Percentiles rank a stretch among this genome's conserved stretches.
Conservation (phyloP, 2,329 filamentous ascomycete genomes). For the Talaromyces rugulosus region DNA sequence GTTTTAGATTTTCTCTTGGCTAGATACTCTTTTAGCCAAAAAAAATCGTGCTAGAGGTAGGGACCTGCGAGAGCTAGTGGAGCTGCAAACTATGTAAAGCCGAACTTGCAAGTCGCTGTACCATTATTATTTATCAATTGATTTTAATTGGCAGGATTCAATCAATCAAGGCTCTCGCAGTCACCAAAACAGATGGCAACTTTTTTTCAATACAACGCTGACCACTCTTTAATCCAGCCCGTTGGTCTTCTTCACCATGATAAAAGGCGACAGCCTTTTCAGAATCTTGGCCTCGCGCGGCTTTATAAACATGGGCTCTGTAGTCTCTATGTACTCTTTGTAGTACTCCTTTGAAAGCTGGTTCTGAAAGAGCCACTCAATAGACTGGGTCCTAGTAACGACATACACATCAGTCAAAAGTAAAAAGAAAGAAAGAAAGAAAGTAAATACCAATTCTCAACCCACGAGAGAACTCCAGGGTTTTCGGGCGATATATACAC, state of each 20-base stretch:
- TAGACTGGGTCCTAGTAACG: constrained; percentile 17
- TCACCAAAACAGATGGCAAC: too few relatives aligned
- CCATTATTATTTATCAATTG: too few relatives aligned
- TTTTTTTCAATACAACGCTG: too few relatives aligned
- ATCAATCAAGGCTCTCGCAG: too few relatives aligned
- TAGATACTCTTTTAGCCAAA: too few relatives aligned
- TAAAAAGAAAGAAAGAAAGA: not conserved
- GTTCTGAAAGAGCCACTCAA: not conserved
- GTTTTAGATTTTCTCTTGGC: too few relatives aligned
- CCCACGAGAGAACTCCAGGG: constrained; percentile 36
- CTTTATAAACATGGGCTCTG: constrained; percentile 39
- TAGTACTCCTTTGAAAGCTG: constrained; percentile 39
- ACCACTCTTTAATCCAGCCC: not conserved
- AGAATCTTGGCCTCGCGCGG: constrained; percentile 30
- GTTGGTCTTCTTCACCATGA: not conserved
- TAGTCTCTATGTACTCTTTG: constrained; percentile 36
- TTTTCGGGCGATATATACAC: constrained; percentile 34
- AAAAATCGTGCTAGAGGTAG: too few relatives aligned
- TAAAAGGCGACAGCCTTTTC: constrained; percentile 19
- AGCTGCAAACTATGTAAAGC: too few relatives aligned
- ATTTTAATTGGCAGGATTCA: too few relatives aligned
- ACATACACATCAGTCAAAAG: constrained; percentile 14
- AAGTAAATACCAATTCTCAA: constrained; percentile 37
- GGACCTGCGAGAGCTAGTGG: too few relatives aligned
- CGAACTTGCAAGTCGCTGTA: too few relatives aligned